Evolutionary conservation across 2,329 filamentous ascomycete genomes (phyloP).

Genomic region (Fusarium torulosum): DNA sequence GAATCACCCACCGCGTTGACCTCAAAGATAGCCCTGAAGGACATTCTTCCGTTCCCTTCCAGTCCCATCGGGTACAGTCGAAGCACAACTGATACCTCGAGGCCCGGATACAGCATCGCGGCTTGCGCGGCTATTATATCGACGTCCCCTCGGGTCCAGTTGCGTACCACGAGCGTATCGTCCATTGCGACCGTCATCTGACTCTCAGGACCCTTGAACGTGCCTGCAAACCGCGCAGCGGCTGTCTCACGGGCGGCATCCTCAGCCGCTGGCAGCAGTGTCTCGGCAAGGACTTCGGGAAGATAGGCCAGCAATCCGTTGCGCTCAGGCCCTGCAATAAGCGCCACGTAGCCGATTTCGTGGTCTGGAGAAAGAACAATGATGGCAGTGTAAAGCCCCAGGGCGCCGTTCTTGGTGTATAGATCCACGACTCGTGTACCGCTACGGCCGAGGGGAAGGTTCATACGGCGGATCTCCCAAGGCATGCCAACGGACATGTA

Average conservation of each 20-base stretch:
- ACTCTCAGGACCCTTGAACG: neutral
- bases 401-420: slow-evolving; percentile 17
- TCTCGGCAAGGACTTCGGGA: neutral
- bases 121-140: neutral
- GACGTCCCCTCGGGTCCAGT: neutral
- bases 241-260: neutral
- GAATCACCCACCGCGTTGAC: accelerated
- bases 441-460: neutral
- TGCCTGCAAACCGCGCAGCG: neutral
- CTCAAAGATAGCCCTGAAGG: neutral
- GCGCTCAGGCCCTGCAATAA: neutral
- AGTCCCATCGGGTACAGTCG: slow-evolving; percentile 3
- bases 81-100: neutral
- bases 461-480: slow-evolving; percentile 21
- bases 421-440: neutral
- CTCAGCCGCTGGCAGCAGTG: slow-evolving; percentile 2
- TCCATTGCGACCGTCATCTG: neutral
- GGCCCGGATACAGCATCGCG: neutral
- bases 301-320: neutral
- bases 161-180: slow-evolving; percentile 5
- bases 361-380: slow-evolving; percentile 13
- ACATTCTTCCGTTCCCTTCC: neutral
- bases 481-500: slow-evolving; percentile 22
- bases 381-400: neutral
- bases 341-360: neutral